These are phyloP conservation scores for Cucumis variabilis DNA, from an alignment of 331 rosid species.

Conservation along the genomic window DNA sequence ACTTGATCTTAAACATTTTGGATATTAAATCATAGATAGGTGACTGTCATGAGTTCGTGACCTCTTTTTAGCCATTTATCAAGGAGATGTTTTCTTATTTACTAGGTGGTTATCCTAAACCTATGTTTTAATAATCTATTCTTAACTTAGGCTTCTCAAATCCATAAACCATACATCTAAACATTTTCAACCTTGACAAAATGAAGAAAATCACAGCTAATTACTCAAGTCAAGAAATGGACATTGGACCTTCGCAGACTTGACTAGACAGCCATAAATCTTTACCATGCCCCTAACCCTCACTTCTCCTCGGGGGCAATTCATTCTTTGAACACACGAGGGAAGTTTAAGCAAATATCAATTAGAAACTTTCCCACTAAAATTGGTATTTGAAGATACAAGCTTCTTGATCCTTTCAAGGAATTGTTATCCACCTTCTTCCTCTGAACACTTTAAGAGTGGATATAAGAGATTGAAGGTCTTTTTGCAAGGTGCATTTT, in stretches of 20 bases:
- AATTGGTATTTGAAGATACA: background rate
- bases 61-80: too few relatives aligned
- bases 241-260: background rate
- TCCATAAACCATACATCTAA: background rate
- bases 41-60: too few relatives aligned
- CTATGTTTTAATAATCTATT: background rate
- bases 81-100: too few relatives aligned
- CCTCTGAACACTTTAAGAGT: background rate
- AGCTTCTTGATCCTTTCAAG: background rate
- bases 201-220: conserved; percentile 1
- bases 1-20: too few relatives aligned
- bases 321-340: background rate
- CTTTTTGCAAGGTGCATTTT: background rate
- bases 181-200: background rate
- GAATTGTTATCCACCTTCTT: background rate
- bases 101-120: background rate
- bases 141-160: background rate
- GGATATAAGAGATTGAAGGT: background rate
- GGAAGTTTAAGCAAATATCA: conserved; percentile 3
- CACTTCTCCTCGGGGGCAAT: background rate
- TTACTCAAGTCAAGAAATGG: background rate
- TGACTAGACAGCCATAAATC: background rate
- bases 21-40: too few relatives aligned
- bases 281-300: background rate
- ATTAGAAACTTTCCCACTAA: background rate